phyloP scores from a whole-genome alignment of 805 yeast species.

The Teunomyces lycoperdinae region DNA sequence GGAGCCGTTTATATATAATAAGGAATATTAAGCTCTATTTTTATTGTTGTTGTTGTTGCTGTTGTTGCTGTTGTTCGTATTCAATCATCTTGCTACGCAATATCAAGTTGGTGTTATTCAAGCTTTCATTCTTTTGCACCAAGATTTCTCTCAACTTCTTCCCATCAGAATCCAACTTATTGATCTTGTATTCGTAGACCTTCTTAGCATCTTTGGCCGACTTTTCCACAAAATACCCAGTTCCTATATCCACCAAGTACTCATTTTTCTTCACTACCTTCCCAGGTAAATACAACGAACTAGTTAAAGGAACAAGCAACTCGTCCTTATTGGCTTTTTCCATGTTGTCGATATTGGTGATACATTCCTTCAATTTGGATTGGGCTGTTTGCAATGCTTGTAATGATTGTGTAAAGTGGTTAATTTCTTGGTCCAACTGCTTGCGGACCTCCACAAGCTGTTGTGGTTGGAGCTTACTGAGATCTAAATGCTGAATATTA shows the following conservation, averaged over 20 bases:
- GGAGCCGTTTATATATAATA: constrained; percentile 52
- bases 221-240: constrained; percentile 93
- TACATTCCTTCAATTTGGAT: constrained; percentile 77
- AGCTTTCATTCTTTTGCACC: constrained; percentile 64
- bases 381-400: constrained; percentile 83
- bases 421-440: constrained; percentile 79
- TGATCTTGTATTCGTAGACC: constrained; percentile 73
- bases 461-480: constrained; percentile 71
- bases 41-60: not conserved
- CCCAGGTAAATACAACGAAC: constrained; percentile 90
- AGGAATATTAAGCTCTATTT: constrained; percentile 19
- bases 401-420: constrained; percentile 79
- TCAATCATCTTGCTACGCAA: constrained; percentile 52
- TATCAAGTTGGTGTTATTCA: constrained; percentile 59
- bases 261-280: constrained; percentile 58
- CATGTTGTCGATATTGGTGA: constrained; percentile 61
- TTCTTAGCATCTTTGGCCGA: constrained; percentile 57
- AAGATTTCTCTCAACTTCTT: constrained; percentile 72
- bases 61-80: constrained; percentile 30
- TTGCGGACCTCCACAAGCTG: constrained; percentile 82
- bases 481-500: constrained; percentile 36
- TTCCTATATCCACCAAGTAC: constrained; percentile 91
- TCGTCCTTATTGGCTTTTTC: constrained; percentile 36
- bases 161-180: constrained; percentile 69
- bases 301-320: constrained; percentile 81